Percentiles rank a stretch among this genome's conserved stretches.
Evolutionary conservation across 805 yeast species (phyloP).

Genomic region (Pichia deserticola): DNA sequence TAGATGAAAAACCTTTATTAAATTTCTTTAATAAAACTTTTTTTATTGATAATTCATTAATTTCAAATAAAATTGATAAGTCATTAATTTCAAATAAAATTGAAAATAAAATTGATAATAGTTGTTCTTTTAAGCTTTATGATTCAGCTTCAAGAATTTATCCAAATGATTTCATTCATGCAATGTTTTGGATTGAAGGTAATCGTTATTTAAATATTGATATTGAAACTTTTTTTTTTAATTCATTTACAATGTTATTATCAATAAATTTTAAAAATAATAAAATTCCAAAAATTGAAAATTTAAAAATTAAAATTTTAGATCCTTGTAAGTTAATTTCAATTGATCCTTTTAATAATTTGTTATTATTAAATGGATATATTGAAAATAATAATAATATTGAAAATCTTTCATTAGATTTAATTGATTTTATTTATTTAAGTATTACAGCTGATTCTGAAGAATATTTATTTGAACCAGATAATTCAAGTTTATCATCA

Average conservation of each 20-base stretch:
- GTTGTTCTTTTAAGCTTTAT: no score
- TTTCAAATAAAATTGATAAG: no score
- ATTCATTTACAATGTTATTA: not conserved
- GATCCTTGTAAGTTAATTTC: not conserved
- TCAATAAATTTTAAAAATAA: not conserved
- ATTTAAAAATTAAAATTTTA: not conserved
- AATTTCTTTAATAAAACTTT: not conserved
- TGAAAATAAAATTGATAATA: no score
- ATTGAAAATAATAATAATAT: not conserved
- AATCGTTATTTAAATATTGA: not conserved
- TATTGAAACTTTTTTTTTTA: not conserved
- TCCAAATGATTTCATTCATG: not conserved
- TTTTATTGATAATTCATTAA: no score
- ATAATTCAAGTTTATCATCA: not conserved
- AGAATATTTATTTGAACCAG: not conserved
- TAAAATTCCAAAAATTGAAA: not conserved
- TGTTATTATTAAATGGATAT: not conserved
- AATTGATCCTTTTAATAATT: not conserved
- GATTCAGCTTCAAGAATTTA: not conserved
- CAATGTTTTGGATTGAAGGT: not conserved
- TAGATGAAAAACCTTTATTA: slow-evolving; percentile 11
- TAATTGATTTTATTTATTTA: not conserved
- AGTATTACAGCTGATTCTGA: not conserved
- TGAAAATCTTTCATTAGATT: not conserved
- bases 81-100: no score